Percentiles rank a stretch among this genome's conserved stretches.
These are phyloP conservation scores for Exophiala oligosperma DNA, from an alignment of 2,329 filamentous ascomycete genomes.

Conservation along the genomic window DNA sequence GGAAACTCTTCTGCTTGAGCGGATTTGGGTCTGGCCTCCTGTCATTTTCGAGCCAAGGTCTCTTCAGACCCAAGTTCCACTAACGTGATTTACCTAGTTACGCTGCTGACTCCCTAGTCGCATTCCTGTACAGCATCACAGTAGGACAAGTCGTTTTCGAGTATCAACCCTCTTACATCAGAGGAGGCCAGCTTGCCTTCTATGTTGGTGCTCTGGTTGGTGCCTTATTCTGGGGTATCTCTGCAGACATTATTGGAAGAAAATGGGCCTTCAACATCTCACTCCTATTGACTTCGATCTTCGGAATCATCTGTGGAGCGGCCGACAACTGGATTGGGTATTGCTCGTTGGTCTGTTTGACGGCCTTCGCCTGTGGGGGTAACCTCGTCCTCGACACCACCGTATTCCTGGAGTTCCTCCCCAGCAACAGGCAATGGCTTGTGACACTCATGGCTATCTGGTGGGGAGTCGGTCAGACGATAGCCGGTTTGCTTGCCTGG, in stretches of 20 bases:
- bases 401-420: conserved; percentile 58
- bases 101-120: conserved; percentile 36
- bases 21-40: conserved; percentile 52
- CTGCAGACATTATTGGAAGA: conserved; percentile 66
- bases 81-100: background rate
- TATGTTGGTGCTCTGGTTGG: conserved; percentile 44
- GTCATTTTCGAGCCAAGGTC: background rate
- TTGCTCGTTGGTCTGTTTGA: conserved; percentile 1
- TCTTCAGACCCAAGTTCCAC: background rate
- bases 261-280: conserved; percentile 68
- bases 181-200: conserved; percentile 36
- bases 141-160: conserved; percentile 11
- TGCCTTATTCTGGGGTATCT: conserved; percentile 65
- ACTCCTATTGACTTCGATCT: conserved; percentile 61
- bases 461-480: conserved; percentile 31
- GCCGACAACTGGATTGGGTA: conserved; percentile 54
- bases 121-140: conserved; percentile 8
- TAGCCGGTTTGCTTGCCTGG: conserved; percentile 61
- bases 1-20: conserved; percentile 61
- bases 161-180: conserved; percentile 25
- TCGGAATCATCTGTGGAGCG: conserved; percentile 64
- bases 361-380: conserved; percentile 13
- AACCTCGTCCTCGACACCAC: conserved; percentile 37
- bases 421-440: conserved; percentile 62
- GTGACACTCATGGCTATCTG: conserved; percentile 32